These are phyloP conservation scores for Coprinopsis strossmayeri DNA, from an alignment of 768 basidiomycete species.

Conservation along the genomic window DNA sequence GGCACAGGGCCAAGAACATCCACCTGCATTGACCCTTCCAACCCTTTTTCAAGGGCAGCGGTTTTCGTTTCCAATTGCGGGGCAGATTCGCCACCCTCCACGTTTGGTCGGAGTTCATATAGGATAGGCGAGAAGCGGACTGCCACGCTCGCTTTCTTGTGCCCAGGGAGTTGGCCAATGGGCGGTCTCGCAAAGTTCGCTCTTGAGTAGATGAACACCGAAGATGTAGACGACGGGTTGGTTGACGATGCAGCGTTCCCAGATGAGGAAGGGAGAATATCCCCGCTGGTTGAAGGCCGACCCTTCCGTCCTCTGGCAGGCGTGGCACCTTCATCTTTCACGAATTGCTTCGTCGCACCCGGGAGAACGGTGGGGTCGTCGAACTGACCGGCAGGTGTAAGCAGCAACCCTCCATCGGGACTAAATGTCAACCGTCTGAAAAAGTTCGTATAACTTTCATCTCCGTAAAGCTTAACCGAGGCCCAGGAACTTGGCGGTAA, in stretches of 20 bases:
- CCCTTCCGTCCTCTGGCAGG: conserved; percentile 55
- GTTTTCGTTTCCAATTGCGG: conserved; percentile 34
- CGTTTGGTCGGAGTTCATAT: conserved; percentile 77
- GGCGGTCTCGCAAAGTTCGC: conserved; percentile 92
- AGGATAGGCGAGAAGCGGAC: conserved; percentile 91
- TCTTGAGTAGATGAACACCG: conserved; percentile 92
- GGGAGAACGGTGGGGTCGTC: conserved; percentile 76
- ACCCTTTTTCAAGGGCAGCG: conserved; percentile 62
- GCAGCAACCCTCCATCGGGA: conserved; percentile 86
- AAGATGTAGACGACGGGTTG: conserved; percentile 40
- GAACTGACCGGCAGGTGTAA: conserved; percentile 96
- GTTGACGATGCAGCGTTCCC: conserved; percentile 25
- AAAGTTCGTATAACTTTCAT: conserved; percentile 93
- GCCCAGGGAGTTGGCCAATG: conserved; percentile 91
- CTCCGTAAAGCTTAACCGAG: conserved; percentile 82
- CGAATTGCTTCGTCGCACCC: conserved; percentile 15
- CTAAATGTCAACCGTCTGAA: conserved; percentile 92
- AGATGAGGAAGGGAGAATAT: conserved; percentile 14
- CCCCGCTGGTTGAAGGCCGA: not conserved
- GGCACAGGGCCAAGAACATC: conserved; percentile 46
- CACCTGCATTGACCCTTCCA: conserved; percentile 54
- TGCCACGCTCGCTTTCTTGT: conserved; percentile 92
- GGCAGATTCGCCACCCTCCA: conserved; percentile 25
- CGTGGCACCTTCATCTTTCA: conserved; percentile 33
- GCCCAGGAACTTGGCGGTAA: conserved; percentile 54